Evolutionary conservation across 2,329 filamentous ascomycete species (phyloP).

Genomic region (Periconia digitata): DNA sequence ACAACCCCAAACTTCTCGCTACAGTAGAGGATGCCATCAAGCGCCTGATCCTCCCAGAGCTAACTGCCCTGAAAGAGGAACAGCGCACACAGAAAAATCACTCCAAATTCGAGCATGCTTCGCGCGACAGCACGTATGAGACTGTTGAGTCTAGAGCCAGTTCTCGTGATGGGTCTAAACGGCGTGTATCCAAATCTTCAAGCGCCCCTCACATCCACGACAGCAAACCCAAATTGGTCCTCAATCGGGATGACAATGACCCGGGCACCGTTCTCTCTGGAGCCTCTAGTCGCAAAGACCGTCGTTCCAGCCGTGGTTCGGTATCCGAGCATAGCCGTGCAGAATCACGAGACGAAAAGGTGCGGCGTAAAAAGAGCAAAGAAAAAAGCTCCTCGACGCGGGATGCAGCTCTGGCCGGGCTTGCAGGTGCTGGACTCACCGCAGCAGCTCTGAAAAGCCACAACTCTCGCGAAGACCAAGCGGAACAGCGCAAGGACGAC

Average conservation of each 20-base stretch:
- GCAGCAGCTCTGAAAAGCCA: conserved; percentile 65
- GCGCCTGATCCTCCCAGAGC: conserved; percentile 83
- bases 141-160: conserved; percentile 60
- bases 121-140: conserved; percentile 51
- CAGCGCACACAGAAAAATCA: conserved; percentile 75
- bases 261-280: conserved; percentile 60
- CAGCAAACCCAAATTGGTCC: conserved; percentile 60
- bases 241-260: conserved; percentile 61
- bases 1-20: conserved; percentile 87
- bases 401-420: conserved; percentile 57
- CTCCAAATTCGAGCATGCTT: conserved; percentile 67
- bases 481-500: conserved; percentile 45
- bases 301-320: conserved; percentile 56
- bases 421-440: conserved; percentile 59
- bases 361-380: conserved; percentile 56
- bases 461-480: conserved; percentile 59
- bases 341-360: conserved; percentile 50
- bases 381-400: conserved; percentile 47
- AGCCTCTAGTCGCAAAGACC: conserved; percentile 56
- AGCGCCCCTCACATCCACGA: conserved; percentile 61
- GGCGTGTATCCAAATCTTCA: conserved; percentile 61
- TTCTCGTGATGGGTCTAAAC: conserved; percentile 48
- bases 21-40: conserved; percentile 93
- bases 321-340: conserved; percentile 48
- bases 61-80: conserved; percentile 88